A percentile compares a stretch with the other conserved stretches of the same genome.
Evolutionary conservation across 1,284 basidiomycete species (phyloP).

Genomic region (Spongiforma sp.): DNA sequence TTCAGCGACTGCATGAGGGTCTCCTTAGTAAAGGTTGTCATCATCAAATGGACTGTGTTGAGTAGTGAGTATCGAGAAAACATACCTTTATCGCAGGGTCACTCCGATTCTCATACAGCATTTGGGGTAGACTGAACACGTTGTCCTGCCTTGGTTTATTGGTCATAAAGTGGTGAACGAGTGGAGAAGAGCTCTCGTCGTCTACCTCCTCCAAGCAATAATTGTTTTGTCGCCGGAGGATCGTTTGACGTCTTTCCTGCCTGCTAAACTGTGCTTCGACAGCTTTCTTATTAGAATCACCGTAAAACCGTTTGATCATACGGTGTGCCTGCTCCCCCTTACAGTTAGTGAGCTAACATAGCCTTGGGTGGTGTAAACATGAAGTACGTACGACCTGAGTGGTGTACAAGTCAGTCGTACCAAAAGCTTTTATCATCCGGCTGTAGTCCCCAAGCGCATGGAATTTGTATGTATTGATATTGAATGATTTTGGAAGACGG

Average conservation of each 20-base stretch:
- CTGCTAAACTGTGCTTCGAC: background rate
- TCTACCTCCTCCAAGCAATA: background rate
- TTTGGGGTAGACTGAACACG: background rate
- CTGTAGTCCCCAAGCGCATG: conserved; percentile 7
- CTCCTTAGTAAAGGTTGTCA: background rate
- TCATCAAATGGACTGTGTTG: background rate
- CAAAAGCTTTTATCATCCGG: background rate
- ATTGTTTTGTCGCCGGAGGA: background rate
- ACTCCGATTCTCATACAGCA: background rate
- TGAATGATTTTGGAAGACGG: background rate
- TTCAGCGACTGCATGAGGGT: background rate
- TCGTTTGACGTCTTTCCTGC: background rate
- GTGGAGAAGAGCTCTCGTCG: background rate
- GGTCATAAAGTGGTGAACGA: background rate
- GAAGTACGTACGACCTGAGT: conserved; percentile 4
- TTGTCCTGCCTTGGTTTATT: background rate
- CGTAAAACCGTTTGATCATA: background rate
- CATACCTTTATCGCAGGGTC: background rate
- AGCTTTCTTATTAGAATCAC: background rate
- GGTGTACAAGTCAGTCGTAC: conserved; percentile 5
- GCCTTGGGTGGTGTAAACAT: background rate
- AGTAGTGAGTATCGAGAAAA: too few species aligned
- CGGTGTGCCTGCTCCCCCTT: background rate
- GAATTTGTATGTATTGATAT: conserved; percentile 8
- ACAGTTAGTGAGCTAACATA: too few species aligned